Conservation (phyloP, 768 basidiomycete genomes). For the Trichaptum fuscoviolaceum region DNA sequence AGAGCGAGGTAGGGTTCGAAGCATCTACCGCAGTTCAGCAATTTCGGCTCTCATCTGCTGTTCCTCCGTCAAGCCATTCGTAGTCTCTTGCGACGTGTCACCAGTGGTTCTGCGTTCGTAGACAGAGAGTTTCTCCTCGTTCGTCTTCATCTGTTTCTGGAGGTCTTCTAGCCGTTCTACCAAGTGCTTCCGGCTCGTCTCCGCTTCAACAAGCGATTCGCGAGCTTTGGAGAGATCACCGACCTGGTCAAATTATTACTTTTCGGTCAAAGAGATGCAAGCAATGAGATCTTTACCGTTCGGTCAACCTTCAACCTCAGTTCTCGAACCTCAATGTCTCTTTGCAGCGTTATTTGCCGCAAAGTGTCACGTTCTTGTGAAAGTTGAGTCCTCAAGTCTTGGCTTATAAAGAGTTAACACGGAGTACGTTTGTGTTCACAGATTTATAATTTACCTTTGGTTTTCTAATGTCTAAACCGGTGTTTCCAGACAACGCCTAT, state of each 20-base stretch:
- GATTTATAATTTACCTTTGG: constrained; percentile 55
- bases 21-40: constrained; percentile 70
- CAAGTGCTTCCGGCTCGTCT: constrained; percentile 75
- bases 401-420: constrained; percentile 34
- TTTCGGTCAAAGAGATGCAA: neutral
- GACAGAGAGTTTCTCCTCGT: constrained; percentile 80
- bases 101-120: constrained; percentile 59
- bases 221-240: constrained; percentile 64
- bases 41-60: constrained; percentile 81
- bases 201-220: constrained; percentile 63
- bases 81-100: constrained; percentile 6
- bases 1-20: constrained; percentile 2
- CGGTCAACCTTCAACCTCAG: constrained; percentile 68
- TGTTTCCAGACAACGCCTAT: constrained; percentile 73
- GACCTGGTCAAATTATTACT: constrained; percentile 32
- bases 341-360: constrained; percentile 72
- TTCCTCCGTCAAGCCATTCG: constrained; percentile 44
- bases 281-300: constrained; percentile 39
- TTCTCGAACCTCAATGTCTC: constrained; percentile 76
- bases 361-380: constrained; percentile 67
- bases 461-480: constrained; percentile 73
- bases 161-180: constrained; percentile 67
- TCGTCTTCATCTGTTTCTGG: constrained; percentile 59
- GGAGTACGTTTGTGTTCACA: neutral
- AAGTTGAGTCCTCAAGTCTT: constrained; percentile 68